Evolutionary conservation across 1,284 basidiomycete species (phyloP), one percentile per base, ranked within the genome.

Genomic region (Butyriboletus appendiculatus): DNA sequence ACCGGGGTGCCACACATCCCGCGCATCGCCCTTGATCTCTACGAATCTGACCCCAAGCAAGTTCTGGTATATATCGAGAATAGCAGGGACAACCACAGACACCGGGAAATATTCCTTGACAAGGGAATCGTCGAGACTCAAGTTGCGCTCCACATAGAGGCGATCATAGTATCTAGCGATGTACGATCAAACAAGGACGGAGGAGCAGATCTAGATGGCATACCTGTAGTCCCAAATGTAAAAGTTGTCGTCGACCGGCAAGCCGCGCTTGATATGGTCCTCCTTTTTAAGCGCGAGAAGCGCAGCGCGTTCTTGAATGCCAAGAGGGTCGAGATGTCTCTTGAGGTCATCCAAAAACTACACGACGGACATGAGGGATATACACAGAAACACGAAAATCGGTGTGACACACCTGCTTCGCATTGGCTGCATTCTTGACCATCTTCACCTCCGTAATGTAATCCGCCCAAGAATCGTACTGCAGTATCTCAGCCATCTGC

Each of bases 21-120:
- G 78, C 2, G 73, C 70, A 5, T 82, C 77, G 22, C 73, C 75
- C 56, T 84, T 81, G 46, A 86, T 76, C 62, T 83, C 80, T 40
- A 86, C 76, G 61, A 94, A 92, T 55, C 77, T 77, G 35, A 94
- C 89, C 14, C 86, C 80, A 15, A 94, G 80, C 16, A 94, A 72
- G 54, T 83, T 83, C 69, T 92, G 88, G 69, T 94, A 94, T 63
- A 93, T 90, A 26, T 82, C 75, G 41, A 94, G 76, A 61, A 94
- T 91, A 0, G 86, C 78, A 4, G 89, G 86, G 6, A 94, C 88
- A 40, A 94, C 89, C 22, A 85, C 80, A 2, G 84, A 77, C 1
- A 94, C 92, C 1, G 90, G 90, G 80, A 94, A 92, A 69, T 92
- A 92, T 65, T 93, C 88, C 71, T 93, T 92, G 57, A 93, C 83